Evolutionary conservation across 2,329 filamentous ascomycete genomes (phyloP), one percentile per base, ranked within the genome.

Genomic region (Trichoderma brevicompactum): DNA sequence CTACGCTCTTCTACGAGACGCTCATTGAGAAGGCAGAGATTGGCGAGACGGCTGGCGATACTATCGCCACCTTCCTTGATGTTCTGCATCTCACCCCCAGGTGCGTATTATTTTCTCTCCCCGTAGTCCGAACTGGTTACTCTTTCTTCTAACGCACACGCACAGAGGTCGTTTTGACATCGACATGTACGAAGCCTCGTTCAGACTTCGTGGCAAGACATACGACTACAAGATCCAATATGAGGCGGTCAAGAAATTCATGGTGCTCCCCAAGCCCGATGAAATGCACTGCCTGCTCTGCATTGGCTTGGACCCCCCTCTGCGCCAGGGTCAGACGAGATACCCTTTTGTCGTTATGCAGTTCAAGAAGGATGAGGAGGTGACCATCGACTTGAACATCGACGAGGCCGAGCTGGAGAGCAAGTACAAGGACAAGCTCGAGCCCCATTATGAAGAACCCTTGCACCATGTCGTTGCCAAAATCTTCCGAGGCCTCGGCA

Each of bases 141-240:
- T 38, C 23, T 15, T 34, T 23, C n/a, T 62, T 58, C 44, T 65
- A 8, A 64, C 28, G 61, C 7, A 48, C 58, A 3, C 36, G 49
- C 68, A 67, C 79, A 94, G 95, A 91, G 96, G 95, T 77, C 94
- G 95, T 71, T 99, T 99, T 84, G 95, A 98, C 78, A 97, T 99
- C 80, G 95, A 99, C 78, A 97, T 99, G 91, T 99, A 99, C 85
- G 95, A 98, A 79, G 90, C 88, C 15, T 98, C 95, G 2, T 98
- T 99, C 85, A 91, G 95, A 68, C 86, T 99, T 68, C 94, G 95
- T 70, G 95, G 95, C 74, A 99, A 99, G 82, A 99, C 95, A 28
- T 99, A 99, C 83, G 96, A 99, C 82, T 99, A 99, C 87, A 99
- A 99, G 86, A 98, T 99, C 70, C 93, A 97, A 77, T 99, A 97